Base-by-base conservation (phyloP, 2,329 filamentous ascomycete species). In the Colletotrichum phormii region DNA sequence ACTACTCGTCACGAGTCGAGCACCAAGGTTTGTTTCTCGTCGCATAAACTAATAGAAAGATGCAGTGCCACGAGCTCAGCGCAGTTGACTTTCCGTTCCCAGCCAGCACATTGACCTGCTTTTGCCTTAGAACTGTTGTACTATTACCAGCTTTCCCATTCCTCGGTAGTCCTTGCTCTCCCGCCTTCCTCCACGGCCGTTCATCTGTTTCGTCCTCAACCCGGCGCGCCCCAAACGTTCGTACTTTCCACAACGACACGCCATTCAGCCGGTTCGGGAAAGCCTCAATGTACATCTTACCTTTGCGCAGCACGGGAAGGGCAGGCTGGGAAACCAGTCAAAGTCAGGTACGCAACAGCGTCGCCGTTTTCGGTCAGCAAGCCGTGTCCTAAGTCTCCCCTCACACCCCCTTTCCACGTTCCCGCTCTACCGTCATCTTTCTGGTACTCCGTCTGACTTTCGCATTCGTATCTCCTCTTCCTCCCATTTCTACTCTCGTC, bases 291-390 rank as follows among this genome's bases (percentile, higher is more conserved):
- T 46, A 54, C 35, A 65, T 59, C 54, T 59, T 11, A 22, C 35
- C 33, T 61, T 42, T 29, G 15, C 29, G 42, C 29, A 51, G 24
- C 51, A 53, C 22, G 37, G 57, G 37, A 68, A 57, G 53, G 58
- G 51, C 29, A 53, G 24, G 31, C 49, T 42, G 18, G n/a, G 49
- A 22, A 37, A 15, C 24, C 26, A 31, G 37, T n/a, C 26, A 51
- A 62, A 18, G 24, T 62, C 5, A 55, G 29, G n/a, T 64, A 31
- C 46, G 33, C 24, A 54, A 35, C 29, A 55, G 59, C 59, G 53
- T 54, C 70, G 59, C 58, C 65, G 65, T 72, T 64, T 60, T 69
- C 65, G 64, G 70, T 64, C 60, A 42, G 33, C 33, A 53, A 55
- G 58, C 69, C 65, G 51, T 31, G 31, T 57, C 57, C 51, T 60